A percentile compares a stretch with the other conserved stretches of the same genome.
Conservation (phyloP, 768 basidiomycete genomes). For the Mycena latifolia region DNA sequence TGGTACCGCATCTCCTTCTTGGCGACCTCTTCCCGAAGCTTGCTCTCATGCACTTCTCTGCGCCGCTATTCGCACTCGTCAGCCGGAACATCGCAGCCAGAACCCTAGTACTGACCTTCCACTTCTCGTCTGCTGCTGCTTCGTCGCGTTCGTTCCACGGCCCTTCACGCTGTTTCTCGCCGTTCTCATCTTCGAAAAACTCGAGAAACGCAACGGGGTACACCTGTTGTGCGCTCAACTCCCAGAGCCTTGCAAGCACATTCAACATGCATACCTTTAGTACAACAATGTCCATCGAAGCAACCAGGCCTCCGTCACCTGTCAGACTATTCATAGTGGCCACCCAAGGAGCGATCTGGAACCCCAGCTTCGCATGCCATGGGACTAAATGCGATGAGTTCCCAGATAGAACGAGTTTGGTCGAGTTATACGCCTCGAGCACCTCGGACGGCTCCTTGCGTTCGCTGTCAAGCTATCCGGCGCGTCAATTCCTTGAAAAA, state of each 20-base stretch:
- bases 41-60: slow-evolving; percentile 69
- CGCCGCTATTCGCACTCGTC: slow-evolving; percentile 57
- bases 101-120: slow-evolving; percentile 69
- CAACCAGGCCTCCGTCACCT: slow-evolving; percentile 83
- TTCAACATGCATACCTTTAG: slow-evolving; percentile 64
- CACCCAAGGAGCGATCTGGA: slow-evolving; percentile 72
- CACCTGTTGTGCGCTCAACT: slow-evolving; percentile 51
- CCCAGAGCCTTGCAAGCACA: slow-evolving; percentile 4
- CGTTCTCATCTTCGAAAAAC: slow-evolving; percentile 62
- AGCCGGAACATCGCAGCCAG: slow-evolving; percentile 16
- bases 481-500: slow-evolving; percentile 10
- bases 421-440: slow-evolving; percentile 81
- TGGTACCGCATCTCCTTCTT: slow-evolving; percentile 65
- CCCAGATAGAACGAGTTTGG: slow-evolving; percentile 75
- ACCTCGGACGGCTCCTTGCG: slow-evolving; percentile 85
- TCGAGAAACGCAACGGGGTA: slow-evolving; percentile 89
- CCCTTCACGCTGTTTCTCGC: slow-evolving; percentile 64
- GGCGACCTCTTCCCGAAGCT: slow-evolving; percentile 69
- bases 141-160: slow-evolving; percentile 83
- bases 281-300: slow-evolving; percentile 81
- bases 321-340: slow-evolving; percentile 85
- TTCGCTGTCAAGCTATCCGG: slow-evolving; percentile 71
- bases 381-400: slow-evolving; percentile 90
- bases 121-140: slow-evolving; percentile 64
- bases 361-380: slow-evolving; percentile 93